A percentile compares a stretch with the other conserved stretches of the same genome.
These are phyloP conservation scores for Nelumbo lutea DNA, from an alignment of 164 flowering plant species.

Conservation along the genomic window DNA sequence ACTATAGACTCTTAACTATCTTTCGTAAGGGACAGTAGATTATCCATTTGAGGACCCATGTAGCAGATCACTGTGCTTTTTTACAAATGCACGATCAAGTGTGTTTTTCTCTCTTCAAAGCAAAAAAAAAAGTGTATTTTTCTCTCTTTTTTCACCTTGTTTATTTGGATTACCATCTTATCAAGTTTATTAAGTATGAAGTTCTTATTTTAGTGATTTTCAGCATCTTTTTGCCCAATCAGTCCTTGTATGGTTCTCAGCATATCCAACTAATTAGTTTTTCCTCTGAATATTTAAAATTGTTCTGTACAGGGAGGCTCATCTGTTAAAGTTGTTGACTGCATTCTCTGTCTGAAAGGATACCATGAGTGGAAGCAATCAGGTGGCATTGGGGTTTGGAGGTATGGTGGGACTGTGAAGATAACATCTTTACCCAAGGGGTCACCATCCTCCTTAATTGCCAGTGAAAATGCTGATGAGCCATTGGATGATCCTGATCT, in stretches of 20 bases:
- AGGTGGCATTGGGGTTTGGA: conserved; percentile 88
- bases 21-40: no score
- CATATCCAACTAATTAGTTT: conserved; percentile 2
- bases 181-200: neutral
- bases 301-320: conserved; percentile 62
- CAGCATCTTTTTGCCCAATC: neutral
- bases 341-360: conserved; percentile 86
- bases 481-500: conserved; percentile 52
- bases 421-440: conserved; percentile 49
- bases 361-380: conserved; percentile 84
- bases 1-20: no score
- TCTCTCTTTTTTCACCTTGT: no score
- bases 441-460: conserved; percentile 38
- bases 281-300: conserved; percentile 1
- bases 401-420: conserved; percentile 76
- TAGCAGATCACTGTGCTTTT: no score
- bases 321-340: conserved; percentile 72
- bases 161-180: no score
- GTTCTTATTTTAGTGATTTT: neutral
- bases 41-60: no score
- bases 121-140: no score
- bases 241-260: neutral
- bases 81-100: no score
- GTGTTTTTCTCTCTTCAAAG: no score
- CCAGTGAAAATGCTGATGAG: conserved; percentile 61